Evolutionary conservation across 2,329 filamentous ascomycete genomes (phyloP).

Genomic region (Penicillium paneum): DNA sequence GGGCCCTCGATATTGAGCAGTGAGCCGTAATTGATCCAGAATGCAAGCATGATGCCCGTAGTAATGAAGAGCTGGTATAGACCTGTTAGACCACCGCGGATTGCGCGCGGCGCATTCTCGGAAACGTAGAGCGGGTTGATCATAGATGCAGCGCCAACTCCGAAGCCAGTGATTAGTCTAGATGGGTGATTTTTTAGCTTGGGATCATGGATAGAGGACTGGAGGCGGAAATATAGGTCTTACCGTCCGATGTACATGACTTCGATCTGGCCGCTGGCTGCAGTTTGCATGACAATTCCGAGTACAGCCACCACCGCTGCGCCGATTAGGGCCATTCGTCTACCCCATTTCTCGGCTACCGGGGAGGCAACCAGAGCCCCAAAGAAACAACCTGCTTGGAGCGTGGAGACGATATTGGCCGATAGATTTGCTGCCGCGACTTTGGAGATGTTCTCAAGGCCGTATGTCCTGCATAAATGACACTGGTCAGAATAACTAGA

Average conservation of each 20-base stretch:
- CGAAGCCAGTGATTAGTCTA: constrained; percentile 52
- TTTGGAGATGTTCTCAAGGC: constrained; percentile 43
- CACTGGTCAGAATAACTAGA: constrained; percentile 15
- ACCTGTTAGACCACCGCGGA: constrained; percentile 58
- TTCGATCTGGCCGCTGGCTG: constrained; percentile 58
- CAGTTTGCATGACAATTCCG: constrained; percentile 63
- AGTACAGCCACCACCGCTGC: constrained; percentile 57
- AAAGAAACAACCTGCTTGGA: constrained; percentile 66
- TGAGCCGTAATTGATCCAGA: constrained; percentile 56
- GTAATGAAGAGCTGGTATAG: constrained; percentile 60
- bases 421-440: constrained; percentile 53
- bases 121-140: constrained; percentile 60
- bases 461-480: constrained; percentile 48
- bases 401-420: constrained; percentile 68
- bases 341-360: constrained; percentile 49
- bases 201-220: background rate
- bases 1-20: constrained; percentile 49
- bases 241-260: constrained; percentile 65
- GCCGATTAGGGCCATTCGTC: constrained; percentile 54
- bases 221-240: constrained; percentile 15
- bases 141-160: constrained; percentile 52
- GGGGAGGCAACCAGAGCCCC: constrained; percentile 54
- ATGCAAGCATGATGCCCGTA: constrained; percentile 42
- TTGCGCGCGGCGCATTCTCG: constrained; percentile 58
- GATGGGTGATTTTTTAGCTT: constrained; percentile 12